Conservation (phyloP, 1,284 basidiomycete genomes). For the Boletus calvinii region DNA sequence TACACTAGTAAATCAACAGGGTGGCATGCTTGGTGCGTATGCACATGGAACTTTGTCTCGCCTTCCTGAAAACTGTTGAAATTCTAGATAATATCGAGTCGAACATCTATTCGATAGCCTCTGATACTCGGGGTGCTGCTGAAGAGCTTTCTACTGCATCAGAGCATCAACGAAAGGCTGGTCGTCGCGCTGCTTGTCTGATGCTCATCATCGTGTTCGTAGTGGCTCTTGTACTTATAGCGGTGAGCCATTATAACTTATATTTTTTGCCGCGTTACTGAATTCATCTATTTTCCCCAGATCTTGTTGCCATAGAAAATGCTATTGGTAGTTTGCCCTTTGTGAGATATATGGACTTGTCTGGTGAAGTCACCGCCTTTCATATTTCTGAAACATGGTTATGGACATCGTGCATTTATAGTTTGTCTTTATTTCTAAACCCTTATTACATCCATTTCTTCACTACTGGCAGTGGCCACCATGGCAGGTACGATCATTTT, state of each 20-base stretch:
- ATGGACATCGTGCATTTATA: conserved; percentile 17
- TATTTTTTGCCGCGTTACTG: background rate
- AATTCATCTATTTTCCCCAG: conserved; percentile 10
- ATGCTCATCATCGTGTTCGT: conserved; percentile 89
- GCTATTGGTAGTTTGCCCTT: background rate
- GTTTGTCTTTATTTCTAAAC: conserved; percentile 29
- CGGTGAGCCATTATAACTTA: conserved; percentile 50
- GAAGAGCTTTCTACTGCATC: conserved; percentile 88
- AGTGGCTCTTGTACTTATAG: conserved; percentile 85
- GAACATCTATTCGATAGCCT: conserved; percentile 86
- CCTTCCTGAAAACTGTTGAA: background rate
- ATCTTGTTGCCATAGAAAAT: conserved; percentile 25
- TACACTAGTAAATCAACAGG: conserved; percentile 93
- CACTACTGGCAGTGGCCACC: background rate
- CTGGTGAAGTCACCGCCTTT: conserved; percentile 8
- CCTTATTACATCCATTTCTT: conserved; percentile 12
- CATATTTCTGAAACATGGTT: conserved; percentile 8
- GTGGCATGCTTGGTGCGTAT: conserved; percentile 87
- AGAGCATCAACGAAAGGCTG: conserved; percentile 94
- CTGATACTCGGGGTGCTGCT: conserved; percentile 83
- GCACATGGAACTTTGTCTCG: background rate
- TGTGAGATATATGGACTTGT: conserved; percentile 3
- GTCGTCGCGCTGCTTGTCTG: conserved; percentile 85
- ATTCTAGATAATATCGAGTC: conserved; percentile 92
- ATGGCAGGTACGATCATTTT: background rate